Evolutionary conservation across 192 early-diverging fungal species (phyloP).

Genomic region (Coemansia nantahalensis): DNA sequence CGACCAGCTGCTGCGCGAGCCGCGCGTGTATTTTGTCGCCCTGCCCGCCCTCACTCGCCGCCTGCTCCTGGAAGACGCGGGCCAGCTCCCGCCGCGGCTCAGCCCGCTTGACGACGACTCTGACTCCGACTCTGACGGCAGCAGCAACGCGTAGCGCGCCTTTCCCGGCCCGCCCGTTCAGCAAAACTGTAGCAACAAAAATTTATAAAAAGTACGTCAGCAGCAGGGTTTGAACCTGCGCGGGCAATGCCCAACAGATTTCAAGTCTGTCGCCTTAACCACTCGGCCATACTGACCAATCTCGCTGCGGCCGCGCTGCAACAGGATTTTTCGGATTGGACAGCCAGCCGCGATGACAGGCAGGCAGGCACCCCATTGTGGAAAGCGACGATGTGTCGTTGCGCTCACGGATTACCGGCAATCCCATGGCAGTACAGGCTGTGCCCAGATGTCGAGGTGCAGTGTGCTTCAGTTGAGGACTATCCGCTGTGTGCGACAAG

Average conservation of each 20-base stretch:
- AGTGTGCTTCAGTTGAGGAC: too few relatives aligned
- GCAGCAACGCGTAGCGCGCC: too few relatives aligned
- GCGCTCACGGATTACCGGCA: too few relatives aligned
- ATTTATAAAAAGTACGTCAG: slow-evolving; percentile 20
- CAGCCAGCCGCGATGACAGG: too few relatives aligned
- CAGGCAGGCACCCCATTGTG: too few relatives aligned
- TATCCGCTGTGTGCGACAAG: too few relatives aligned
- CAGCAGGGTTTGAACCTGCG: slow-evolving; percentile 47
- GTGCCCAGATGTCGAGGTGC: too few relatives aligned
- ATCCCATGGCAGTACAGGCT: too few relatives aligned
- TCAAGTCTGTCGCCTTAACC: slow-evolving; percentile 34
- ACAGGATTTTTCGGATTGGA: neutral
- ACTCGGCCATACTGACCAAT: slow-evolving; percentile 34
- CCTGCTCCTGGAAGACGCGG: slow-evolving; percentile 78
- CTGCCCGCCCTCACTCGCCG: slow-evolving; percentile 81
- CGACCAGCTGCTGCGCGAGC: slow-evolving; percentile 75
- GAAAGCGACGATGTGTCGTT: too few relatives aligned
- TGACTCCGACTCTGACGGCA: slow-evolving; percentile 37
- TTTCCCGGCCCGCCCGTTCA: too few relatives aligned
- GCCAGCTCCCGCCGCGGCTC: slow-evolving; percentile 74
- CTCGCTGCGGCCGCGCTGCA: neutral
- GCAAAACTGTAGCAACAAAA: too few relatives aligned
- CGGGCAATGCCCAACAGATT: slow-evolving; percentile 40
- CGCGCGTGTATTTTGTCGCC: slow-evolving; percentile 85
- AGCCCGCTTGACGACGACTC: slow-evolving; percentile 64